Evolutionary conservation across 257 asterid genomes (phyloP), one percentile per base, ranked within the genome.

Genomic region (Sherardia arvensis): DNA sequence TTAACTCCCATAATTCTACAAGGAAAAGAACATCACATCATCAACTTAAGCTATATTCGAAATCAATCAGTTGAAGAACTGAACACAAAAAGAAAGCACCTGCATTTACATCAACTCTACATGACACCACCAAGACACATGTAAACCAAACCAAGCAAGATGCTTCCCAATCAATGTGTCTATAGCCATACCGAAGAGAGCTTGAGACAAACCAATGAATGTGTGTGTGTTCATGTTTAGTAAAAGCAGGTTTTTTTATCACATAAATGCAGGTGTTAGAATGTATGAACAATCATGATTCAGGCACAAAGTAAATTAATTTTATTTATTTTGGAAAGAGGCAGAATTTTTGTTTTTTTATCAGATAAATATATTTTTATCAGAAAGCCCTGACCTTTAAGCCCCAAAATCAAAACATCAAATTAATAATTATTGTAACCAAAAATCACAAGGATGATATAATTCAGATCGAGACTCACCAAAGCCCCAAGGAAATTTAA

Each of bases 321-420:
- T 21, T 53, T 10, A 53, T 23, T 21, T 10, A 10, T 11, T 25
- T 7, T 28, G 29, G 17, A 26, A 8, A 12, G 18, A 20, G 25
- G 10, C 3, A 54, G 10, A 22, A 54, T 26, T 8, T n/a, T 27
- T 56, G 21, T 12, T 27, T 26, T 56, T n/a, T n/a, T n/a, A n/a
- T n/a, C n/a, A n/a, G n/a, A n/a, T n/a, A n/a, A n/a, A n/a, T n/a
- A n/a, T n/a, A n/a, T n/a, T n/a, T n/a, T n/a, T n/a, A n/a, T n/a
- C n/a, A n/a, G n/a, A n/a, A 76, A 82, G 76, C 78, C 90, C 81
- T 75, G 79, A 79, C 84, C 90, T 84, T n/a, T 66, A 81, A 70
- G 53, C 68, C 61, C 20, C 53, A 55, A 76, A 62, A 29, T 27
- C 22, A 1, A 1, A 62, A 26, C 34, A 0, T 0, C 22, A 38